phyloP scores from a whole-genome alignment of 2,329 filamentous ascomycete species.

The Aureobasidium mangrovei region DNA sequence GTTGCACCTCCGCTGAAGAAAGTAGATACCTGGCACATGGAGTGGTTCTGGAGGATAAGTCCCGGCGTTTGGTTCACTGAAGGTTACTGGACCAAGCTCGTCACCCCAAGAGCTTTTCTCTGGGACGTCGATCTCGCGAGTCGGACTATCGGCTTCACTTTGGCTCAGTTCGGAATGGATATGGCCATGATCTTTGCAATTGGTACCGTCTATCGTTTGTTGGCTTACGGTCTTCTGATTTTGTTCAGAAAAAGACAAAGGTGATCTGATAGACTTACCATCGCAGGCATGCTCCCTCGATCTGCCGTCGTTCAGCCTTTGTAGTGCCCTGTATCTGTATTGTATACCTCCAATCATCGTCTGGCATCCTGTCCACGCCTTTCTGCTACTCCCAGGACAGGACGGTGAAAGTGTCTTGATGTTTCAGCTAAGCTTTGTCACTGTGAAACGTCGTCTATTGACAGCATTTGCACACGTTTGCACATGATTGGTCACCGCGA shows the following conservation, averaged over 20 bases:
- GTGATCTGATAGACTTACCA: not conserved
- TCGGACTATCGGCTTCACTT: slow-evolving; percentile 36
- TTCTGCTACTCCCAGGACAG: too few species aligned
- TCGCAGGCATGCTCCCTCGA: too few species aligned
- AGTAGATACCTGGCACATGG: slow-evolving; percentile 44
- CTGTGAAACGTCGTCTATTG: too few species aligned
- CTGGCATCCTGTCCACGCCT: too few species aligned
- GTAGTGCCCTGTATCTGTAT: too few species aligned
- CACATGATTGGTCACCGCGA: too few species aligned
- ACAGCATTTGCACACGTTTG: too few species aligned
- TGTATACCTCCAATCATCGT: too few species aligned
- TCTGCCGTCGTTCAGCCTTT: too few species aligned
- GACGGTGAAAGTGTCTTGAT: too few species aligned
- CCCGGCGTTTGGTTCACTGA: slow-evolving; percentile 51
- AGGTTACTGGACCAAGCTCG: slow-evolving; percentile 46
- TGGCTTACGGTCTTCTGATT: slow-evolving; percentile 4
- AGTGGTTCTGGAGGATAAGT: slow-evolving; percentile 47
- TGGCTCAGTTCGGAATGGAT: slow-evolving; percentile 40
- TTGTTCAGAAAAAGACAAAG: not conserved
- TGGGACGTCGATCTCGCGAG: slow-evolving; percentile 44
- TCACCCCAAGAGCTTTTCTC: slow-evolving; percentile 42
- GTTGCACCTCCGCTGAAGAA: slow-evolving; percentile 43
- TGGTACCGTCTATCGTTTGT: slow-evolving; percentile 10
- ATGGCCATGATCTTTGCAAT: slow-evolving; percentile 21
- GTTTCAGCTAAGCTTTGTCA: too few species aligned